These are phyloP conservation scores for Alternaria sp. DNA, from an alignment of 2,329 filamentous ascomycete genomes.

Conservation along the genomic window DNA sequence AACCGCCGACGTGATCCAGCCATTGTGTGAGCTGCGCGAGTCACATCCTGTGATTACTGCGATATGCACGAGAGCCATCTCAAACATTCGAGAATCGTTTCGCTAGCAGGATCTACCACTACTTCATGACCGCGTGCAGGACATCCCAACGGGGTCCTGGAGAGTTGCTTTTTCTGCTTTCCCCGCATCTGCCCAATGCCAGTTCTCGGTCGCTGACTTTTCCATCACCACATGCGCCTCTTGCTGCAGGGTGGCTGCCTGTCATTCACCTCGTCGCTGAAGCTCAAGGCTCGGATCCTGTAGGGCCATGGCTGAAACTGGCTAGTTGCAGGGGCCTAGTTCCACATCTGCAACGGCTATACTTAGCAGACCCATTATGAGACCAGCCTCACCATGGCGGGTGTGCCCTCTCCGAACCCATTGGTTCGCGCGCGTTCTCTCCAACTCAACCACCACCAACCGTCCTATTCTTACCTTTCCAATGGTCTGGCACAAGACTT, in stretches of 20 bases:
- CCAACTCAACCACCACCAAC: constrained; percentile 11
- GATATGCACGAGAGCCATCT: constrained; percentile 21
- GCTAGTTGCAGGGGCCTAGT: constrained; percentile 37
- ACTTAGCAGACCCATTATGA: constrained; percentile 39
- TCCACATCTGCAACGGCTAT: constrained; percentile 46
- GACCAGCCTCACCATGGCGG: constrained; percentile 30
- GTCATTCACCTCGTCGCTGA: constrained; percentile 3
- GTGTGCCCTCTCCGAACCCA: constrained; percentile 28
- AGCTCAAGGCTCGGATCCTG: constrained; percentile 24
- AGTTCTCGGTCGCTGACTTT: not conserved
- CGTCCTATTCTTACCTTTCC: not conserved
- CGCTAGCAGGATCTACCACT: constrained; percentile 6
- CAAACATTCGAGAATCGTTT: constrained; percentile 18
- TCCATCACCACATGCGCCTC: not conserved
- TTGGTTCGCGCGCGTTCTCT: constrained; percentile 26
- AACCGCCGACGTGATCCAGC: constrained; percentile 30
- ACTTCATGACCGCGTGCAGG: not conserved
- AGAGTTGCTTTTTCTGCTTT: not conserved
- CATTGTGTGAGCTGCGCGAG: constrained; percentile 34
- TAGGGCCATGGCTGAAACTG: constrained; percentile 43
- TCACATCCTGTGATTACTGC: constrained; percentile 35
- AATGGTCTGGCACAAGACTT: not conserved
- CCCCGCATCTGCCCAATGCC: constrained; percentile 2
- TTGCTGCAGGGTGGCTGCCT: not conserved
- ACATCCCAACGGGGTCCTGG: not conserved